Evolutionary conservation across 495 filamentous ascomycete species (phyloP), one percentile per base, ranked within the genome.

Genomic region (Daldinia concentrica): DNA sequence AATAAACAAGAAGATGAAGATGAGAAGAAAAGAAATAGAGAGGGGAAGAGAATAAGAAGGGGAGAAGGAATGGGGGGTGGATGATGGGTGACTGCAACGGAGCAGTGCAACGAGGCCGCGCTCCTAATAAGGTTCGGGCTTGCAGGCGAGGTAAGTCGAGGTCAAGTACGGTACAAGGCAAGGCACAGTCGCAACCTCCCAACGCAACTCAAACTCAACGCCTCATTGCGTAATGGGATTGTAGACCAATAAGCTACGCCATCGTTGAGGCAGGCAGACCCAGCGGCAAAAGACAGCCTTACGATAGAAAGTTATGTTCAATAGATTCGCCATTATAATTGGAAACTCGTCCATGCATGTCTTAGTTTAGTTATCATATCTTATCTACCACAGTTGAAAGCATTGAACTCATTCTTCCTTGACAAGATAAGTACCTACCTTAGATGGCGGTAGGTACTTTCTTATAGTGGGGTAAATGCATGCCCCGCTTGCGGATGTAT

Each of bases 221-320:
- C 64, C 69, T 63, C 64, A 68, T 72, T 72, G 69, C 69, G 64
- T 72, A 68, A 72, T 64, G 27, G 29, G 41, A 6, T 48, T 26
- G 7, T 59, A 67, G 14, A 19, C 69, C 69, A 72, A 72, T 72
- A 11, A 59, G 29, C 58, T 71, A 37, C 22, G 48, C 57, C 41
- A 32, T 56, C 52, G 57, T 41, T 39, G 29, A 55, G 37, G 59
- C 4, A 48, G 43, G 19, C 43, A 22, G 43, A 50, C 43, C 39
- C n/a, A 17, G 19, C 24, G 27, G 32, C 36, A 48, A 54, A 58
- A 41, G 37, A 11, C 15, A 48, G 43, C 43, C 43, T 48, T 48
- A 4, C 19, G 9, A 24, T 24, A 22, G 17, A 48, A 48, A 48
- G 19, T 48, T 48, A 48, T 48, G 11, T 12, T 48, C 17, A 19